phyloP scores from a whole-genome alignment of 139 green algal genomes.

The Yamagishiella unicocca region DNA sequence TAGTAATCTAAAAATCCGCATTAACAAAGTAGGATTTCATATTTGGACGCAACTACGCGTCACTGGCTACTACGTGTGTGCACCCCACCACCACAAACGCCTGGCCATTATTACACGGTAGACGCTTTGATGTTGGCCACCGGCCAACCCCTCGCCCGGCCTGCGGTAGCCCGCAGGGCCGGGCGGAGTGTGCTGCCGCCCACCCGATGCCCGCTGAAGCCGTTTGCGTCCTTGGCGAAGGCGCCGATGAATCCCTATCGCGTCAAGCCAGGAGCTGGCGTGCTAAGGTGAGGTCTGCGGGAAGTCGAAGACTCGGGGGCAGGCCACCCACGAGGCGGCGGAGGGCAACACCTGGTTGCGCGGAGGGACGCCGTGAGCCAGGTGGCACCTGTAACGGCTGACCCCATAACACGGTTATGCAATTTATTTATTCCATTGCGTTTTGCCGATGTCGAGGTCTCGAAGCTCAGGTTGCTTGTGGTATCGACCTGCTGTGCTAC shows the following conservation, averaged over 20 bases:
- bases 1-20: too few species aligned
- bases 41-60: neutral
- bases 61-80: neutral
- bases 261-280: slow-evolving; percentile 4
- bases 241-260: slow-evolving; percentile 22
- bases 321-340: neutral
- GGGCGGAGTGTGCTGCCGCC: neutral
- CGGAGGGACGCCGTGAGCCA: neutral
- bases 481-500: too few species aligned
- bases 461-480: too few species aligned
- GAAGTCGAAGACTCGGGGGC: neutral
- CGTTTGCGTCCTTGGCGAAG: neutral
- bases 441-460: too few species aligned
- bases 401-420: too few species aligned
- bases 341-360: slow-evolving; percentile 16
- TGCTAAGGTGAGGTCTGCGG: slow-evolving; percentile 3
- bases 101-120: neutral
- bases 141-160: slow-evolving; percentile 4
- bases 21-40: neutral
- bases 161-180: neutral
- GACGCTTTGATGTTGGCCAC: slow-evolving; percentile 13
- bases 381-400: too few species aligned
- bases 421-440: too few species aligned
- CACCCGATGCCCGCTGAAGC: slow-evolving; percentile 5
- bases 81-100: neutral